Evolutionary conservation across 2,329 filamentous ascomycete genomes (phyloP).

Genomic region (Exophiala lecanii-corni): DNA sequence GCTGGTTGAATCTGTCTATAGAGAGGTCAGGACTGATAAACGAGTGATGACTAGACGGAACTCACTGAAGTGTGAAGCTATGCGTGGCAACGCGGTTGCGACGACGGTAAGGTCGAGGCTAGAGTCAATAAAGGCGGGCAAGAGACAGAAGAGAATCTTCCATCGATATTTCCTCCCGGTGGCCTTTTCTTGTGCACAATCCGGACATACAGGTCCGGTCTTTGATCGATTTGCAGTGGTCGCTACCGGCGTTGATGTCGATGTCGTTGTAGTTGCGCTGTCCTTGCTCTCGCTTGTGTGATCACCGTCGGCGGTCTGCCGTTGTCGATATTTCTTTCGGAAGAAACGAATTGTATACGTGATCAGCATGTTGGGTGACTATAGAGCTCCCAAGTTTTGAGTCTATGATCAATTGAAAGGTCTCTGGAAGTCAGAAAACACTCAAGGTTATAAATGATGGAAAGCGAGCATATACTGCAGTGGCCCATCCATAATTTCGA

Average conservation of each 20-base stretch:
- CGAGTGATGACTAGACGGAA: constrained; percentile 1
- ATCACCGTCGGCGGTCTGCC: not conserved
- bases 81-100: constrained; percentile 56
- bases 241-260: not conserved
- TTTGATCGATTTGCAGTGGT: not conserved
- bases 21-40: constrained; percentile 43
- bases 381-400: not conserved
- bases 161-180: constrained; percentile 46
- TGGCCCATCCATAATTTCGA: not conserved
- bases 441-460: not conserved
- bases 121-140: constrained; percentile 58
- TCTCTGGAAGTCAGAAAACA: not conserved
- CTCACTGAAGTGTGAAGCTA: constrained; percentile 61
- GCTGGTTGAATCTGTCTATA: constrained; percentile 55
- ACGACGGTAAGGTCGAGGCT: constrained; percentile 62
- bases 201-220: constrained; percentile 9
- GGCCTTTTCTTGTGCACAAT: constrained; percentile 34
- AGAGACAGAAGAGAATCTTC: constrained; percentile 56
- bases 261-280: not conserved
- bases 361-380: not conserved
- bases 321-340: not conserved
- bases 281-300: not conserved
- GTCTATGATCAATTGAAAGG: not conserved
- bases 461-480: not conserved
- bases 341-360: not conserved